A percentile compares a stretch with the other conserved stretches of the same genome.
phyloP scores from a whole-genome alignment of 441 rosid species.

The Erodium chrysanthum region DNA sequence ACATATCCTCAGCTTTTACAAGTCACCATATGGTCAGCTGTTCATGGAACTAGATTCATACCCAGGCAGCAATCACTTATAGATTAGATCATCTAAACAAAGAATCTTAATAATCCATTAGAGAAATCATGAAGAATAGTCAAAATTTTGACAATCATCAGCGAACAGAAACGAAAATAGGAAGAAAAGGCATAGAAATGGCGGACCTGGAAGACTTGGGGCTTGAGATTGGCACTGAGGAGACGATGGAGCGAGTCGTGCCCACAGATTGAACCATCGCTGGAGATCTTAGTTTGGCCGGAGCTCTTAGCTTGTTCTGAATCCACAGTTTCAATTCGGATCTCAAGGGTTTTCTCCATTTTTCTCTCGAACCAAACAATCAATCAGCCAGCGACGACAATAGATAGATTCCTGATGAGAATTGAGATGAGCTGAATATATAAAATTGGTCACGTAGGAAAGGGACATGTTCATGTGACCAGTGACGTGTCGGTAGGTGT shows the following conservation, averaged over 20 bases:
- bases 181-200: background rate
- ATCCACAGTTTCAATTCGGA: slow-evolving; percentile 20
- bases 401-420: too few relatives aligned
- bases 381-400: too few relatives aligned
- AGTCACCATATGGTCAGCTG: too few relatives aligned
- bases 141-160: background rate
- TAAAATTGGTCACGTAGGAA: background rate
- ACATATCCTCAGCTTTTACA: too few relatives aligned
- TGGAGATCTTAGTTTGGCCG: slow-evolving; percentile 10
- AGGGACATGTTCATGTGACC: background rate
- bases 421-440: too few relatives aligned
- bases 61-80: too few relatives aligned
- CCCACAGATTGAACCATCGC: slow-evolving; percentile 66
- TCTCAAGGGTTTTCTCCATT: slow-evolving; percentile 22
- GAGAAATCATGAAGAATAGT: background rate
- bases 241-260: slow-evolving; percentile 68
- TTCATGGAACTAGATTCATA: too few relatives aligned
- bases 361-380: slow-evolving; percentile 1
- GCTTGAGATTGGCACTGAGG: slow-evolving; percentile 57
- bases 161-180: background rate
- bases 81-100: background rate
- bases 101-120: background rate
- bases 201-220: slow-evolving; percentile 64
- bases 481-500: background rate
- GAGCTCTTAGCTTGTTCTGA: slow-evolving; percentile 9